phyloP scores from a whole-genome alignment of 805 yeast genomes.

The Nakazawaea anatomiae region DNA sequence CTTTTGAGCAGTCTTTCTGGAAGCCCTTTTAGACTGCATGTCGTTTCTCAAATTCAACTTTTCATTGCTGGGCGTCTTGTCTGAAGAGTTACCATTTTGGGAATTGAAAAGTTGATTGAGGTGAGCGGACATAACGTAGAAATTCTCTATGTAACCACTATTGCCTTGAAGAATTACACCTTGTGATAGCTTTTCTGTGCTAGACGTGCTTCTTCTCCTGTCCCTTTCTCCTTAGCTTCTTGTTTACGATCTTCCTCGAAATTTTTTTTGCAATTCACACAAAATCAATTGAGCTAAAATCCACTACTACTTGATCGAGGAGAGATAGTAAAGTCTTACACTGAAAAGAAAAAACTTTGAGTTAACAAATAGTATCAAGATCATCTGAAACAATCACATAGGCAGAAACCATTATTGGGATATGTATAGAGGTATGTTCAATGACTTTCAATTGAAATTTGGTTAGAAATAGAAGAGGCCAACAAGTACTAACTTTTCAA shows the following conservation, averaged over 20 bases:
- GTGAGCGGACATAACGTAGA: slow-evolving; percentile 1
- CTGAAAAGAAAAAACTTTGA: too few species aligned
- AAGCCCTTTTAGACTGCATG: slow-evolving; percentile 6
- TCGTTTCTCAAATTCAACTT: slow-evolving; percentile 8
- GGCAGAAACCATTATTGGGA: not conserved
- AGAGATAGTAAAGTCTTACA: too few species aligned
- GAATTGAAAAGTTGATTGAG: slow-evolving; percentile 4
- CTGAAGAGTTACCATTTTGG: not conserved
- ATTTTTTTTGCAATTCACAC: too few species aligned
- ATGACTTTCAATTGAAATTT: not conserved
- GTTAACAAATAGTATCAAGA: too few species aligned
- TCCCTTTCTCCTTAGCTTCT: too few species aligned
- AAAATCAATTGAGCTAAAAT: too few species aligned
- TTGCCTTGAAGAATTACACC: too few species aligned
- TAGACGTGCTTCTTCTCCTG: too few species aligned
- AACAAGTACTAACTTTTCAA: not conserved
- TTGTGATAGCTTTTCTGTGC: too few species aligned
- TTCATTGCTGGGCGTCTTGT: not conserved
- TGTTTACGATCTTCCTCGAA: too few species aligned
- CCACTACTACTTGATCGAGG: too few species aligned
- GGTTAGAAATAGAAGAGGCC: not conserved
- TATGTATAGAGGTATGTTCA: not conserved
- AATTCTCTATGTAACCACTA: not conserved
- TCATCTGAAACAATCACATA: too few species aligned
- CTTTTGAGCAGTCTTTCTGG: slow-evolving; percentile 1